Evolutionary conservation across 2,329 filamentous ascomycete genomes (phyloP).

Genomic region (Colletotrichum neosansevieriae): DNA sequence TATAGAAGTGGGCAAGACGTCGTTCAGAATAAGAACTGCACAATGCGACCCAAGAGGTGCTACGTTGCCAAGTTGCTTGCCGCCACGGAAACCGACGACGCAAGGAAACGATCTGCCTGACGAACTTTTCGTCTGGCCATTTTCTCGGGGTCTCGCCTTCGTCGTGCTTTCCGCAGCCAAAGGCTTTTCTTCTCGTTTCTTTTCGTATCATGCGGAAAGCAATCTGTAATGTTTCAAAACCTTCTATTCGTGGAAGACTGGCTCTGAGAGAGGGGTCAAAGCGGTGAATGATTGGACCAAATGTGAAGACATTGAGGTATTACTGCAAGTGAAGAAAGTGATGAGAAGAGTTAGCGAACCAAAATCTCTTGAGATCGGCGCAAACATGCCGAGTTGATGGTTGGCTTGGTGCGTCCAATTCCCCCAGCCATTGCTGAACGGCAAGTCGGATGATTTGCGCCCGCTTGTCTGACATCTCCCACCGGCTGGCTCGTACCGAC

Average conservation of each 20-base stretch:
- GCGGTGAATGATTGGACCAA: too few relatives aligned
- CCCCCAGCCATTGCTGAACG: neutral
- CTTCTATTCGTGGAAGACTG: too few relatives aligned
- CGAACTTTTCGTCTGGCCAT: neutral
- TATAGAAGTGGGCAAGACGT: neutral
- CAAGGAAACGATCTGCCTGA: neutral
- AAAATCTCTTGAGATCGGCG: neutral
- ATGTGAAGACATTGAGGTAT: too few relatives aligned
- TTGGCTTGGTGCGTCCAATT: neutral
- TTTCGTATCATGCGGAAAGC: too few relatives aligned
- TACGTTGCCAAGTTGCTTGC: constrained; percentile 6
- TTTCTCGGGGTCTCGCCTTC: neutral
- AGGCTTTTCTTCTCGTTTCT: neutral
- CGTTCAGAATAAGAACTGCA: neutral
- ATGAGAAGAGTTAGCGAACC: neutral
- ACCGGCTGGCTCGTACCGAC: constrained; percentile 1
- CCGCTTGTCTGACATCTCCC: neutral
- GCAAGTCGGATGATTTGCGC: constrained; percentile 5
- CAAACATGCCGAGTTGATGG: neutral
- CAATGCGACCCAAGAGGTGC: neutral
- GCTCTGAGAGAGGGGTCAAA: too few relatives aligned
- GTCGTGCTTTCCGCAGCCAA: neutral
- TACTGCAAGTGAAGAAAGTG: neutral
- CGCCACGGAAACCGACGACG: neutral
- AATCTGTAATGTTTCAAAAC: too few relatives aligned